Percentiles rank a stretch among this genome's conserved stretches.
These are phyloP conservation scores for Entomortierella parvispora DNA, from an alignment of 192 early-diverging fungal genomes.

Conservation along the genomic window DNA sequence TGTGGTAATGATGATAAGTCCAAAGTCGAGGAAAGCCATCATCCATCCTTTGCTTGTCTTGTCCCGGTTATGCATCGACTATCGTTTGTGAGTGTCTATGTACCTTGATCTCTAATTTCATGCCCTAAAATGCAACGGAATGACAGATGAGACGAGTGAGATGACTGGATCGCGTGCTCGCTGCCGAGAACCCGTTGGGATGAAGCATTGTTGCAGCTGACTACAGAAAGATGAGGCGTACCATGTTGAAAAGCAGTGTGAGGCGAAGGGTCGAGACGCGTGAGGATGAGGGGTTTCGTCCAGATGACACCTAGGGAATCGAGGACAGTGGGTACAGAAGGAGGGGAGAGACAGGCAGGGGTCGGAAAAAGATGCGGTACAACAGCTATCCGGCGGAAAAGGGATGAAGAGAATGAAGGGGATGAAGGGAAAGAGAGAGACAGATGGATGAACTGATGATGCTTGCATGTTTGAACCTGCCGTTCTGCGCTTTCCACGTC, in stretches of 20 bases:
- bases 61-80: neutral
- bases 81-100: neutral
- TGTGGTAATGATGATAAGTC: too few relatives aligned
- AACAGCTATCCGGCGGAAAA: neutral
- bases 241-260: conserved; percentile 18
- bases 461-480: too few relatives aligned
- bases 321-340: neutral
- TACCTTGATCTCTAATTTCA: conserved; percentile 55
- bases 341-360: neutral
- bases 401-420: neutral
- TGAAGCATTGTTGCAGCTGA: neutral
- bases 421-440: conserved; percentile 5
- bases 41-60: too few relatives aligned
- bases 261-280: neutral
- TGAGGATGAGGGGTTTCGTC: neutral
- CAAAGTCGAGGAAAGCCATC: neutral
- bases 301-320: neutral
- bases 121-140: conserved; percentile 18
- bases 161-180: too few relatives aligned
- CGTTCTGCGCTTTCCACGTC: too few relatives aligned
- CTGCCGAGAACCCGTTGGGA: too few relatives aligned
- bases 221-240: neutral
- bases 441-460: neutral
- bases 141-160: neutral
- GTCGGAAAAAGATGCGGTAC: neutral